These are phyloP conservation scores for Favolaschia claudopus DNA, from an alignment of 768 basidiomycete genomes.

Conservation along the genomic window DNA sequence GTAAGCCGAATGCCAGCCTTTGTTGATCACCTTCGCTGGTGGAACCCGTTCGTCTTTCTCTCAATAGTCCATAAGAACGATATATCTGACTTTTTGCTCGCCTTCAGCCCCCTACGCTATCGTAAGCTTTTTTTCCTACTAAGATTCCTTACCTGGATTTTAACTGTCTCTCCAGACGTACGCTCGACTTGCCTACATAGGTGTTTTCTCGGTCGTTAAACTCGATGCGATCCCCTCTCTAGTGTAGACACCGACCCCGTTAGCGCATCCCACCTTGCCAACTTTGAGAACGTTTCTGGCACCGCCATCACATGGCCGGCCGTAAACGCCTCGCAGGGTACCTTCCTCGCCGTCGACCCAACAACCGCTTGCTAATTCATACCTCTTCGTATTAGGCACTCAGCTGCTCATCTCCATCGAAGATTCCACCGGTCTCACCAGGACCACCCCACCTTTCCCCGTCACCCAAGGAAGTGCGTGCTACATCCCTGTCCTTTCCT, in stretches of 20 bases:
- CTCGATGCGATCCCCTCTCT: not conserved
- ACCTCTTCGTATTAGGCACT: not conserved
- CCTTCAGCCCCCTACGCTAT: slow-evolving; percentile 64
- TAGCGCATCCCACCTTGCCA: slow-evolving; percentile 49
- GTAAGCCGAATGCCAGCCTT: slow-evolving; percentile 64
- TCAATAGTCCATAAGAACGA: not conserved
- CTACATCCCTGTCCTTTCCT: not conserved
- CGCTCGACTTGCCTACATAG: too few relatives aligned
- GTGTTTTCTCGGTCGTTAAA: too few relatives aligned
- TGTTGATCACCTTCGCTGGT: slow-evolving; percentile 59
- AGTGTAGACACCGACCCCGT: slow-evolving; percentile 59
- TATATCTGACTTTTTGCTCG: slow-evolving; percentile 17
- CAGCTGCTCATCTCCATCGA: slow-evolving; percentile 68
- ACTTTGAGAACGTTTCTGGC: slow-evolving; percentile 47
- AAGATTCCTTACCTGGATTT: not conserved
- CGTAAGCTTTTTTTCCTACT: slow-evolving; percentile 51
- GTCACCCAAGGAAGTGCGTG: slow-evolving; percentile 57
- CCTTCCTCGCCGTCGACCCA: slow-evolving; percentile 23
- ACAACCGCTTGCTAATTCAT: not conserved
- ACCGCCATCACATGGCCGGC: slow-evolving; percentile 62
- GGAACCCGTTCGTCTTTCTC: slow-evolving; percentile 57
- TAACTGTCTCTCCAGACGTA: slow-evolving; percentile 45
- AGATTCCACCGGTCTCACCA: slow-evolving; percentile 60
- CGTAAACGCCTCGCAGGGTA: slow-evolving; percentile 56
- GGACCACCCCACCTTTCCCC: slow-evolving; percentile 60